Evolutionary conservation across 1,284 basidiomycete genomes (phyloP), one percentile per base, ranked within the genome.

Genomic region (Trichosporon inkin): DNA sequence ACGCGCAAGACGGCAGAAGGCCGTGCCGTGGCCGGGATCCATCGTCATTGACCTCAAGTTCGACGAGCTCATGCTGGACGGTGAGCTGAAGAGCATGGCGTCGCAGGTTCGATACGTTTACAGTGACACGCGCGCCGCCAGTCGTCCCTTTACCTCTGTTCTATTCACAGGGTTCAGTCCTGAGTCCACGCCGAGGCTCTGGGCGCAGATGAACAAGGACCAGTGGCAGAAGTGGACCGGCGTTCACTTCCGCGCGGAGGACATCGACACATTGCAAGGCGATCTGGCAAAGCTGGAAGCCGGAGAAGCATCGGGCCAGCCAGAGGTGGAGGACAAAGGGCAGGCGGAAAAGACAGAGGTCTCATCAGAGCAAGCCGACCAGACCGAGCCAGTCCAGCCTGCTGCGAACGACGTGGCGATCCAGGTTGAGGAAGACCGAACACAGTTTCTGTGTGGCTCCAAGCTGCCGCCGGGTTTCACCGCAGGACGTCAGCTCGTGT

Each of bases 21-120:
- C 60, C 52, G 56, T 68, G n/a, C 66, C 75, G 28, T 81, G 74
- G 79, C 82, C 83, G 16, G 90, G 89, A 10, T 84, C 83, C 36
- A 83, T 99, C 2, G 85, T 96, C 19, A 79, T 99, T 28, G 96
- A 99, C 79, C 82, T 96, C 7, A 92, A 88, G 2, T 99, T 99
- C 73, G 96, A 99, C 75, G 86, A 92, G 52, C 82, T 88, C 78
- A 99, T 99, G 96, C 85, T 80, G 53, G 92, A 93, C 58, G 93
- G 95, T 90, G 96, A 99, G 81, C 83, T 95, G 62, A 85, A 82
- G 62, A 96, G 92, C 17, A 83, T 99, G 72, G 85, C 84, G 52
- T 88, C 88, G 38, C 96, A 99, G 77, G 81, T 98, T 56, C 87
- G 86, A 35, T 96, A 90, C 73, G 86, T 90, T 36, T 97, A 98